Evolutionary conservation across 2,329 filamentous ascomycete species (phyloP), one percentile per base, ranked within the genome.

Genomic region (Aureobasidium melanogenum): DNA sequence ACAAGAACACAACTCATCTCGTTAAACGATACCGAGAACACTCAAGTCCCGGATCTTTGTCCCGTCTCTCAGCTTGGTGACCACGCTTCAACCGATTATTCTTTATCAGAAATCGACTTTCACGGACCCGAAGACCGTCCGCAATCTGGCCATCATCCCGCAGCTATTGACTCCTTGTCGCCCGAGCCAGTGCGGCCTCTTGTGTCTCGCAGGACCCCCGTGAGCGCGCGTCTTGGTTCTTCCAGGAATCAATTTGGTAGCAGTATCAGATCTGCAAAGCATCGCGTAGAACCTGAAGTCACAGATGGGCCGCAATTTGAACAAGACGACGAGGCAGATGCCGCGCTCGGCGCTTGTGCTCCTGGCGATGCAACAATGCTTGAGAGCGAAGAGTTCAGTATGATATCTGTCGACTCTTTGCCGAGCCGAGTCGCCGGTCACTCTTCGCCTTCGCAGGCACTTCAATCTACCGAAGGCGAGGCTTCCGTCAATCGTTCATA

Each of bases 351-450:
- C 14, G 58, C 41, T 14, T 41, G 64, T 26, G 63, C 57, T 3
- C 62, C 65, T 3, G 77, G 77, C 24, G 77, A 80, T 41, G 72
- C 74, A 10, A 80, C 77, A 0, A 70, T 79, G n/a, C 68, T 76
- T 8, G 72, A 77, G 46, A 79, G 77, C 63, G 78, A 80, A 64
- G 77, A 76, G 58, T 80, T 81, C 67, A 81, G 76, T 62, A 79
- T 81, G 74, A 72, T 81, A 1, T 79, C 77, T 2, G 69, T 79
- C 12, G 75, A 79, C 38, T 79, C 77, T 1, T 65, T 81, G 34
- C 74, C 74, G 36, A 70, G 67, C 50, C 66, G 69, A 14, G 69
- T 66, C 52, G 17, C 24, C 14, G 41, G 36, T 14, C 48, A 38
- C 19, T 52, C 50, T 10, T 61, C 59, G 7, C 50, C 59, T 30